Percentiles rank a stretch among this genome's conserved stretches.
Evolutionary conservation across 2,329 filamentous ascomycete genomes (phyloP).

Genomic region (Colletotrichum gloeosporioides): DNA sequence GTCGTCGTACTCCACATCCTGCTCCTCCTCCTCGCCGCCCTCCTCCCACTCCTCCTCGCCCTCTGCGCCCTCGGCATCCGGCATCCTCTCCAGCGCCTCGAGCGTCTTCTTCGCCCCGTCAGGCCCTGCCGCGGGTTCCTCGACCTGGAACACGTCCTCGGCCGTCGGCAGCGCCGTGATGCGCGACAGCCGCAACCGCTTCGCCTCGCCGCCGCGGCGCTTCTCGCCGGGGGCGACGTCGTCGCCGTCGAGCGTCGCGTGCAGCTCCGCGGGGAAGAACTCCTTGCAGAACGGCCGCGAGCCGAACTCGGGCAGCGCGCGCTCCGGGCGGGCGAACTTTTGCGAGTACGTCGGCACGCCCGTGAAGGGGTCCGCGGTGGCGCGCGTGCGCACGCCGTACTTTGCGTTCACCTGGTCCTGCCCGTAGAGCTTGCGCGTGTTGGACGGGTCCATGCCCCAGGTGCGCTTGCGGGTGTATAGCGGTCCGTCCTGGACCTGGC

Average conservation of each 20-base stretch:
- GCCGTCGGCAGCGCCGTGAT: conserved; percentile 55
- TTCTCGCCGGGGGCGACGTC: conserved; percentile 32
- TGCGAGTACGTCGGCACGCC: conserved; percentile 64
- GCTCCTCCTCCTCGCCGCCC: conserved; percentile 48
- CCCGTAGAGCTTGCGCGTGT: conserved; percentile 52
- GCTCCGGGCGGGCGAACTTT: conserved; percentile 55
- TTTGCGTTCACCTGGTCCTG: conserved; percentile 64
- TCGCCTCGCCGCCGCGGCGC: conserved; percentile 40
- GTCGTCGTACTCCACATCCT: conserved; percentile 59
- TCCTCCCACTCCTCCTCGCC: conserved; percentile 54
- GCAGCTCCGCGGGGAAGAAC: conserved; percentile 62
- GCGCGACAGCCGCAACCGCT: conserved; percentile 51
- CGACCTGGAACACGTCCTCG: conserved; percentile 54
- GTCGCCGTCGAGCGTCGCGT: conserved; percentile 57
- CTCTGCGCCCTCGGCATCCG: conserved; percentile 55
- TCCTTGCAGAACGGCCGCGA: conserved; percentile 55
- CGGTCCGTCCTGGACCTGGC: conserved; percentile 58
- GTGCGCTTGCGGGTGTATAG: conserved; percentile 60
- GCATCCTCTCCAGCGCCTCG: conserved; percentile 50
- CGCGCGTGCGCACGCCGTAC: conserved; percentile 59
- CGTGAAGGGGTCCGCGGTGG: conserved; percentile 63
- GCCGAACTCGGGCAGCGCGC: conserved; percentile 59
- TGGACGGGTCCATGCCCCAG: conserved; percentile 38
- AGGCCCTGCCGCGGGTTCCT: conserved; percentile 30
- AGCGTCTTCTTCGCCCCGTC: conserved; percentile 42